These are phyloP conservation scores for Zopfia rhizophila DNA, from an alignment of 2,329 filamentous ascomycete species.

Conservation along the genomic window DNA sequence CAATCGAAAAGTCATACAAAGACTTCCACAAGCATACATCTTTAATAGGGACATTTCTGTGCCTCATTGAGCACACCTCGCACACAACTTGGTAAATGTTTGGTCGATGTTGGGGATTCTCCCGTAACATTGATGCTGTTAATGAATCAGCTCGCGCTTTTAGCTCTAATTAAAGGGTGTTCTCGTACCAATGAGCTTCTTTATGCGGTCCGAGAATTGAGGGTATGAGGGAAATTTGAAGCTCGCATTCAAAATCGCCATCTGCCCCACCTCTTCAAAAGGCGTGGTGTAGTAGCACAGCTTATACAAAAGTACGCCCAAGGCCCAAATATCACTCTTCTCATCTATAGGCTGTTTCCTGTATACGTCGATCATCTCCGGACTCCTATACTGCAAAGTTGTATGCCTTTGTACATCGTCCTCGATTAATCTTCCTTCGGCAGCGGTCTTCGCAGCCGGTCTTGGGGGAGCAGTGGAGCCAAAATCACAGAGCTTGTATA, in stretches of 20 bases:
- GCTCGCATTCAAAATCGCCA: conserved; percentile 95
- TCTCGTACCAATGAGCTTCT: conserved; percentile 83
- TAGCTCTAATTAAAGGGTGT: neutral
- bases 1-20: neutral
- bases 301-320: conserved; percentile 96
- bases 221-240: conserved; percentile 93
- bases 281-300: conserved; percentile 99
- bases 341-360: conserved; percentile 96
- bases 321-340: conserved; percentile 98
- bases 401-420: conserved; percentile 98
- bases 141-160: conserved; percentile 24
- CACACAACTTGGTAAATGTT: conserved; percentile 94
- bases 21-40: conserved; percentile 68
- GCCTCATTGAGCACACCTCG: conserved; percentile 89
- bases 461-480: conserved; percentile 87
- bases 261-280: conserved; percentile 96
- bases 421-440: conserved; percentile 91
- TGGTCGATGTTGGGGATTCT: conserved; percentile 80
- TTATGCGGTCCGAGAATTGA: conserved; percentile 86
- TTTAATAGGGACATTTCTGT: conserved; percentile 84
- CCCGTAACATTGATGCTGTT: conserved; percentile 86
- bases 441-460: conserved; percentile 84
- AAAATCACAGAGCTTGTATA: conserved; percentile 98
- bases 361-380: conserved; percentile 99
- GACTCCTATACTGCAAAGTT: conserved; percentile 95